These are phyloP conservation scores for Nicotiana tabacum DNA, from an alignment of 257 asterid genomes.

Conservation along the genomic window DNA sequence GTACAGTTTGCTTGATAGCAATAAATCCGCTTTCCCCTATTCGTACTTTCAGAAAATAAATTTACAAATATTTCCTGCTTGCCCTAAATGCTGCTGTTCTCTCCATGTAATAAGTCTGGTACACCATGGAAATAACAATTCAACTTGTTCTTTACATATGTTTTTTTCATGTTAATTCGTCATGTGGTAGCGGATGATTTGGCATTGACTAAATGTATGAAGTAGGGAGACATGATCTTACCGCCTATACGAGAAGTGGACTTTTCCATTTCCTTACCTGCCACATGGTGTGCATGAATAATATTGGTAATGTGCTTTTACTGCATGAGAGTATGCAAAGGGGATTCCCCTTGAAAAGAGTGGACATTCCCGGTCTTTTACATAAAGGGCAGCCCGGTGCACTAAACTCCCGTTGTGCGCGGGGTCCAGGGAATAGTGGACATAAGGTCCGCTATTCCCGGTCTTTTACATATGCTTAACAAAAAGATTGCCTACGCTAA, in stretches of 20 bases:
- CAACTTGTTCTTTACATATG: not conserved
- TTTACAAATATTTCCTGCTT: not conserved
- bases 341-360: not conserved
- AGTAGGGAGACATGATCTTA: not conserved
- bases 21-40: not conserved
- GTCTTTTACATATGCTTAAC: not conserved
- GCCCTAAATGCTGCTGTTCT: not conserved
- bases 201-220: not conserved
- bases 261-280: not conserved
- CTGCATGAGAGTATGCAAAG: not conserved
- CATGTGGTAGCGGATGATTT: not conserved
- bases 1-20: not conserved
- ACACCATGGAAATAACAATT: not conserved
- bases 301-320: not conserved
- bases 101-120: not conserved
- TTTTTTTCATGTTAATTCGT: not conserved
- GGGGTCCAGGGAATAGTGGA: too few species aligned
- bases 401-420: too few species aligned
- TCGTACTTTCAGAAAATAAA: not conserved
- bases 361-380: not conserved
- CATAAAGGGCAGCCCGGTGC: not conserved
- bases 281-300: not conserved
- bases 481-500: not conserved
- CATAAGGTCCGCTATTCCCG: not conserved
- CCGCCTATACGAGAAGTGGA: not conserved